These are phyloP conservation scores for Schizonepeta tenuifolia DNA, from an alignment of 257 asterid species.

Conservation along the genomic window DNA sequence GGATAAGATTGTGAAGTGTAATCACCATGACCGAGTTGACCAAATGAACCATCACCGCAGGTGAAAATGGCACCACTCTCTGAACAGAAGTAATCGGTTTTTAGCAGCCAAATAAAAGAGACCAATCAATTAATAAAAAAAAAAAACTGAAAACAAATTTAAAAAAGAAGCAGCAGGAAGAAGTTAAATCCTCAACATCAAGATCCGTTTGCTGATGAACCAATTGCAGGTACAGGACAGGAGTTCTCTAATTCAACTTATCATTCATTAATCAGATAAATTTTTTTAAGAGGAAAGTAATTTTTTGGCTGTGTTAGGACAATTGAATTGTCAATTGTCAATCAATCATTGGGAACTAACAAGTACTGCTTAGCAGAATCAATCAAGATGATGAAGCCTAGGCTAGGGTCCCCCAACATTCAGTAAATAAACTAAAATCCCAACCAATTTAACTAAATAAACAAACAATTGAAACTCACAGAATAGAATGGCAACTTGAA, in stretches of 20 bases:
- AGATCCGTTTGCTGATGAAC: neutral
- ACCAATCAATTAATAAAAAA: neutral
- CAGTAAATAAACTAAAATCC: neutral
- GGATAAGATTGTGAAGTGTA: conserved; percentile 57
- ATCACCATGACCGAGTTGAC: conserved; percentile 90
- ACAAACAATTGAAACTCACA: conserved; percentile 2
- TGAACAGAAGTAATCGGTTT: conserved; percentile 37
- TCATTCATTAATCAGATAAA: neutral
- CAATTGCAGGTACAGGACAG: neutral
- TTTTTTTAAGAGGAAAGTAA: neutral
- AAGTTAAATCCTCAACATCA: neutral
- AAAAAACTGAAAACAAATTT: neutral
- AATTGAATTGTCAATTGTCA: too few species aligned
- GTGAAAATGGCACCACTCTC: conserved; percentile 75
- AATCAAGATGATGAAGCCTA: neutral
- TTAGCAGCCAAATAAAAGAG: neutral
- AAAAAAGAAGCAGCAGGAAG: neutral
- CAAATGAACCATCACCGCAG: conserved; percentile 94
- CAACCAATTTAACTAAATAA: neutral
- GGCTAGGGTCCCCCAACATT: neutral
- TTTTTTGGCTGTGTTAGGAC: neutral
- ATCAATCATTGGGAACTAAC: neutral
- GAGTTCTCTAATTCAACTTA: neutral
- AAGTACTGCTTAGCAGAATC: neutral
- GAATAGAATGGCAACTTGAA: neutral